Conservation (phyloP, 768 basidiomycete genomes). For the Boletus edulis region DNA sequence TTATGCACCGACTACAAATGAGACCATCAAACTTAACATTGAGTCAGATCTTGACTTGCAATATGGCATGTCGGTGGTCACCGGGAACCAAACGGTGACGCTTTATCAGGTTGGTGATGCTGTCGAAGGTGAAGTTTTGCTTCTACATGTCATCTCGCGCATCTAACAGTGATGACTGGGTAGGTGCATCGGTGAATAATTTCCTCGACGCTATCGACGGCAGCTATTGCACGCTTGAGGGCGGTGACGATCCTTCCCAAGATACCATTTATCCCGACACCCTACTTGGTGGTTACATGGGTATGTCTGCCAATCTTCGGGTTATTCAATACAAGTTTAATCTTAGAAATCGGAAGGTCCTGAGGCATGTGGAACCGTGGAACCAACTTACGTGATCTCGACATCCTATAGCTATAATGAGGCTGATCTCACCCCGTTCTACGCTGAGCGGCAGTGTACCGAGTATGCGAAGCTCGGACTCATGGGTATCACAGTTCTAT, state of each 20-base stretch:
- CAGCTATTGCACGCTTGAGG: constrained; percentile 35
- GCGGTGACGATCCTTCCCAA: constrained; percentile 29
- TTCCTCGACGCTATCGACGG: constrained; percentile 40
- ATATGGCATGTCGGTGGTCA: constrained; percentile 32
- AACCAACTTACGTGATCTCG: constrained; percentile 43
- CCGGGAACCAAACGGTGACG: constrained; percentile 27
- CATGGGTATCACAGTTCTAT: constrained; percentile 36
- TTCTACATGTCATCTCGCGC: neutral
- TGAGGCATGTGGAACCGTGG: constrained; percentile 35
- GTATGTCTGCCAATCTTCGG: constrained; percentile 1
- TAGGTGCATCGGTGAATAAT: constrained; percentile 36
- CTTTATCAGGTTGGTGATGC: constrained; percentile 34
- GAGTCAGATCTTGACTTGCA: constrained; percentile 34
- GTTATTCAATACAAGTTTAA: neutral
- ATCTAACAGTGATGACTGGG: neutral
- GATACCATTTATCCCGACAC: constrained; percentile 30
- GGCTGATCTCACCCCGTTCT: constrained; percentile 33
- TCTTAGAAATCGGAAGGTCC: constrained; percentile 11
- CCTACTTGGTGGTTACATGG: constrained; percentile 13
- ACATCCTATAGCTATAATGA: constrained; percentile 43
- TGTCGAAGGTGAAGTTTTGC: constrained; percentile 15
- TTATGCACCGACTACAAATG: constrained; percentile 20
- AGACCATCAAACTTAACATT: constrained; percentile 8
- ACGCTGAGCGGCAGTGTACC: constrained; percentile 40
- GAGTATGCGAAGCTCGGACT: constrained; percentile 47